Evolutionary conservation across 2,329 filamentous ascomycete species (phyloP).

Genomic region (Tolypocladium guangdongense): DNA sequence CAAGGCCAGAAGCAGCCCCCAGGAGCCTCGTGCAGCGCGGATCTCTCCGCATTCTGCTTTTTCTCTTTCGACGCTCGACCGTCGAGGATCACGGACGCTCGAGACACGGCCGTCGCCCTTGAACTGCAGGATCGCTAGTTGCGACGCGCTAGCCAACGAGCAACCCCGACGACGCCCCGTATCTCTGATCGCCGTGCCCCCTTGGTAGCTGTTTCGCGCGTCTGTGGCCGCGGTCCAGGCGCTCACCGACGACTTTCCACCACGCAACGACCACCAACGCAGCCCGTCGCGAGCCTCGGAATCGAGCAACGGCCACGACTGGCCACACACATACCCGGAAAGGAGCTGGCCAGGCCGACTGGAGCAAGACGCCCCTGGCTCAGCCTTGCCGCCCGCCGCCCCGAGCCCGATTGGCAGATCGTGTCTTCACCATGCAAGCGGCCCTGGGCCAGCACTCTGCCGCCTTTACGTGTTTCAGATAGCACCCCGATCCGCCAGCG

Average conservation of each 20-base stretch:
- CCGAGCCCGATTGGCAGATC: slow-evolving; percentile 4
- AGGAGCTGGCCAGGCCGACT: background rate
- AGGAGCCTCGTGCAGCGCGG: background rate
- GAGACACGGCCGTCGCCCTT: background rate
- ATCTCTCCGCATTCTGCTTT: background rate
- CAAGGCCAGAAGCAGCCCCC: background rate
- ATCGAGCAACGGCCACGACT: background rate
- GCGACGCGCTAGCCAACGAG: background rate
- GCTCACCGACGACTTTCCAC: background rate
- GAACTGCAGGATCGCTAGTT: background rate
- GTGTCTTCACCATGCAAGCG: slow-evolving; percentile 26
- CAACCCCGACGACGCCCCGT: background rate
- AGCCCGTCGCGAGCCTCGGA: background rate
- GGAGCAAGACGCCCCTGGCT: background rate
- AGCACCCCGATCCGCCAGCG: slow-evolving; percentile 3
- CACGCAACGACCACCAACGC: background rate
- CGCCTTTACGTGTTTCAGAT: slow-evolving; percentile 22
- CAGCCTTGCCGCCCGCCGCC: slow-evolving; percentile 1
- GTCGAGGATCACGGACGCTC: background rate
- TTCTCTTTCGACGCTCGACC: background rate
- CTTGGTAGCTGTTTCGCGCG: background rate
- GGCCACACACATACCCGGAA: background rate
- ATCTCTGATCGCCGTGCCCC: background rate
- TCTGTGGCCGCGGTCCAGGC: background rate
- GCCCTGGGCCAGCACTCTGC: slow-evolving; percentile 24